Percentiles rank a stretch among this genome's conserved stretches.
phyloP scores from a whole-genome alignment of 2,329 filamentous ascomycete genomes.

The Calonectria pseudoturangicola region DNA sequence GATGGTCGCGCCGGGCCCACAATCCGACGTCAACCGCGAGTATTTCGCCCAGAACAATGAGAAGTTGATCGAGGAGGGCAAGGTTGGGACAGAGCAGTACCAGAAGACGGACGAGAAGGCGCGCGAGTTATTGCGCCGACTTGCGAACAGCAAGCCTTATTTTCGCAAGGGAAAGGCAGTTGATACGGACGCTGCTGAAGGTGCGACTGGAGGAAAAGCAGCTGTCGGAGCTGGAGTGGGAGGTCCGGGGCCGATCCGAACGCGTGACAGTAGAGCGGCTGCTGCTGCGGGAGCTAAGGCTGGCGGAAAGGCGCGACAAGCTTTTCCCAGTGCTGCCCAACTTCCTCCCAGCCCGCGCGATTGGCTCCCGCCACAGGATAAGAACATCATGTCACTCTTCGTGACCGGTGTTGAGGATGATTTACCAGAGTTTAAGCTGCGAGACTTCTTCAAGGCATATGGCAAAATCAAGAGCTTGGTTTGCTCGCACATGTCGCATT shows the following conservation, averaged over 20 bases:
- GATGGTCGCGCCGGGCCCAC: conserved; percentile 95
- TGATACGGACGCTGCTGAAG: conserved; percentile 69
- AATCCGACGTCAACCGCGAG: conserved; percentile 94
- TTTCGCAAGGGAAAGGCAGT: conserved; percentile 90
- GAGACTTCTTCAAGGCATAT: conserved; percentile 91
- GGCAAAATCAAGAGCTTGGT: conserved; percentile 94
- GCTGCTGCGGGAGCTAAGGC: conserved; percentile 69
- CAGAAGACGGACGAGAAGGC: conserved; percentile 99
- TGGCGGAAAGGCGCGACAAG: conserved; percentile 67
- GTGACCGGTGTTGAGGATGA: conserved; percentile 97
- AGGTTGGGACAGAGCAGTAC: conserved; percentile 90
- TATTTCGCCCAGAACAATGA: conserved; percentile 99
- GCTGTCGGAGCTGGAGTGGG: conserved; percentile 74
- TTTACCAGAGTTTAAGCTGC: conserved; percentile 91
- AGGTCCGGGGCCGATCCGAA: conserved; percentile 87
- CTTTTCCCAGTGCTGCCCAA: conserved; percentile 82
- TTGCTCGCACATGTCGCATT: conserved; percentile 97
- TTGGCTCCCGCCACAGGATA: conserved; percentile 88
- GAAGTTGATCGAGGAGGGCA: conserved; percentile 93
- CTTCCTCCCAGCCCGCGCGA: conserved; percentile 89
- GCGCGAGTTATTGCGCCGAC: conserved; percentile 86
- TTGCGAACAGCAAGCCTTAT: conserved; percentile 96
- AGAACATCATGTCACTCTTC: conserved; percentile 93
- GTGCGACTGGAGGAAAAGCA: conserved; percentile 66
- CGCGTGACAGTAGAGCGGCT: conserved; percentile 77